Evolutionary conservation across 108 stramenopile species (phyloP).

Genomic region (Craspedostauros australis): DNA sequence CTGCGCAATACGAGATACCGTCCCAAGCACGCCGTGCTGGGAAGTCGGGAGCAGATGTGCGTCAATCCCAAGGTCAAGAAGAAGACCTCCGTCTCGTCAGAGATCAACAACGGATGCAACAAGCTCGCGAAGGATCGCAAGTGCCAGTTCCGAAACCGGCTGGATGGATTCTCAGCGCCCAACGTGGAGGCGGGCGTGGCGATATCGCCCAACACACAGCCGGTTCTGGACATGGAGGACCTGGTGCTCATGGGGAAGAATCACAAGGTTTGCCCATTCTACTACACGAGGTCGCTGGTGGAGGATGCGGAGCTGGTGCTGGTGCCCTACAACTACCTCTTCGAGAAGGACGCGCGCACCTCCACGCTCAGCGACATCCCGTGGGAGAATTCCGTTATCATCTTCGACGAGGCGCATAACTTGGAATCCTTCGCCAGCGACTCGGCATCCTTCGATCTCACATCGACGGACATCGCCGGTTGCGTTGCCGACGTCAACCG

Average conservation of each 20-base stretch:
- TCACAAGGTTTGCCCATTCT: slow-evolving; percentile 91
- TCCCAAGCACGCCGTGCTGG: slow-evolving; percentile 88
- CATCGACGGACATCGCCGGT: slow-evolving; percentile 73
- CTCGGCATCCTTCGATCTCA: slow-evolving; percentile 88
- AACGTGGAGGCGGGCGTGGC: slow-evolving; percentile 26
- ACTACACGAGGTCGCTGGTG: slow-evolving; percentile 66
- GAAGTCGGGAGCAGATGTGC: slow-evolving; percentile 96
- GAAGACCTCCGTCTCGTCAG: slow-evolving; percentile 29
- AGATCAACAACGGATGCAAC: slow-evolving; percentile 81
- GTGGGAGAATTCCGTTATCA: slow-evolving; percentile 85
- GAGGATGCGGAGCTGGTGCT: slow-evolving; percentile 88
- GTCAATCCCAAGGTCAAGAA: slow-evolving; percentile 89
- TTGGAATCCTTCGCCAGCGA: slow-evolving; percentile 94
- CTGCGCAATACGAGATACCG: slow-evolving; percentile 89
- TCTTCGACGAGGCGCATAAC: slow-evolving; percentile 99
- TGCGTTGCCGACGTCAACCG: slow-evolving; percentile 63
- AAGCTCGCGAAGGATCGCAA: slow-evolving; percentile 74
- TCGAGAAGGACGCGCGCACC: slow-evolving; percentile 83
- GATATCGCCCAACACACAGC: slow-evolving; percentile 30
- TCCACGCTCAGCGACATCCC: slow-evolving; percentile 65
- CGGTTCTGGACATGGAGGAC: slow-evolving; percentile 96
- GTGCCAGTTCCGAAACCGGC: slow-evolving; percentile 66
- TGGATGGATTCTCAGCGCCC: slow-evolving; percentile 53
- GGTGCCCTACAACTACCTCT: slow-evolving; percentile 98
- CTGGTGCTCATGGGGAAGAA: slow-evolving; percentile 70